Evolutionary conservation across 2,329 filamentous ascomycete species (phyloP), one percentile per base, ranked within the genome.

Genomic region (Sclerotinia spermophila): DNA sequence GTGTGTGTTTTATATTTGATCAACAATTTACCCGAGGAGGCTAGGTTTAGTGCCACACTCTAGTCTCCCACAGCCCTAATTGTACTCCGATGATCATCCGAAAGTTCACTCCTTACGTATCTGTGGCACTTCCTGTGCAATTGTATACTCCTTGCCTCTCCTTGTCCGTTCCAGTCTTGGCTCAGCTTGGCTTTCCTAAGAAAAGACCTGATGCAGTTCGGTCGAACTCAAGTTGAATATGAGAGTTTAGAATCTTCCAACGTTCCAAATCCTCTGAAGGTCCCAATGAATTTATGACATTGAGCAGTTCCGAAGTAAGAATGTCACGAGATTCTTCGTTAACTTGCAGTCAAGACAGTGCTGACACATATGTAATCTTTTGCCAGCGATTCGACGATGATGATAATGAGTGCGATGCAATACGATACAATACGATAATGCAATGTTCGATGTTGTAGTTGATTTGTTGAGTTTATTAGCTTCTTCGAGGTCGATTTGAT

Each of bases 131-230:
- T 58, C 21, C 21, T n/a, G 21, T 17, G 3, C 13, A 15, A 19
- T 10, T 1, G 10, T 7, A 24, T 38, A 11, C 33, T 13, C 21
- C 21, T 21, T 15, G 2, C 40, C 6, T 24, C 24, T 38, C 15
- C 13, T 40, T 27, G 0, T 10, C 5, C 5, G 2, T 2, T 13
- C 56, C 24, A 10, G 24, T 0, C 17, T 3, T 17, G n/a, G 13
- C 35, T n/a, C 13, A 40, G 35, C 24, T 27, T 5, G 35, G n/a
- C 40, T 11, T 2, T 40, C 2, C 35, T 40, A 35, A 59, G 6
- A 35, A 13, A 11, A 59, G 40, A 11, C 35, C 56, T 27, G 56
- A 27, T 40, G 56, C 15, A 27, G 24, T 59, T 40, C 56, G 6
- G 24, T 24, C 24, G 21, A 21, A 35, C 30, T 56, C 10, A 30